These are phyloP conservation scores for Penicillium hordei DNA, from an alignment of 2,329 filamentous ascomycete genomes.

Conservation along the genomic window DNA sequence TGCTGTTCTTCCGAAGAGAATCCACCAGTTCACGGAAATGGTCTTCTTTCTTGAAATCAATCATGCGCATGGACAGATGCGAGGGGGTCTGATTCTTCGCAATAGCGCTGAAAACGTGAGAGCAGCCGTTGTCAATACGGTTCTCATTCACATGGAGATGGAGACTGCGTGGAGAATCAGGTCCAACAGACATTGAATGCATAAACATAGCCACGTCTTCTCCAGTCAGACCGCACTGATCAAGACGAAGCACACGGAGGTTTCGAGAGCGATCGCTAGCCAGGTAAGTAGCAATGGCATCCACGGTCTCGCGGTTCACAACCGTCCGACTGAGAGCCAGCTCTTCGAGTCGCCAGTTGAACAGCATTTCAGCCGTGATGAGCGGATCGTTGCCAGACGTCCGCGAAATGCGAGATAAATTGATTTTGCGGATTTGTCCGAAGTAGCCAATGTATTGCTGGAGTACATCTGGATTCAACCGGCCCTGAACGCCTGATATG, in stretches of 20 bases:
- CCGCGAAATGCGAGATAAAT: slow-evolving; percentile 64
- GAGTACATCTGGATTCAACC: slow-evolving; percentile 63
- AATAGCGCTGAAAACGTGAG: slow-evolving; percentile 46
- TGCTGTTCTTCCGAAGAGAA: slow-evolving; percentile 62
- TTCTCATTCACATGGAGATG: slow-evolving; percentile 68
- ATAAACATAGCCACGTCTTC: slow-evolving; percentile 65
- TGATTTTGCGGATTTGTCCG: slow-evolving; percentile 63
- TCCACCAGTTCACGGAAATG: slow-evolving; percentile 64
- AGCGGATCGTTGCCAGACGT: slow-evolving; percentile 64
- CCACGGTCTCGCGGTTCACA: slow-evolving; percentile 62
- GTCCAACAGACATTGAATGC: slow-evolving; percentile 58
- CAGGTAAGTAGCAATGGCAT: slow-evolving; percentile 65
- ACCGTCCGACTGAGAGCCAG: slow-evolving; percentile 63
- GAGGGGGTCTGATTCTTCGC: slow-evolving; percentile 58
- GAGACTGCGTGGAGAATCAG: slow-evolving; percentile 55
- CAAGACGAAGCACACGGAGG: slow-evolving; percentile 62
- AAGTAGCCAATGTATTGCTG: slow-evolving; percentile 67
- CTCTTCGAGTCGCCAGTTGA: slow-evolving; percentile 67
- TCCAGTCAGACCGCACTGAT: slow-evolving; percentile 66
- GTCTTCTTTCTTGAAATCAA: slow-evolving; percentile 66
- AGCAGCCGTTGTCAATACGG: slow-evolving; percentile 46
- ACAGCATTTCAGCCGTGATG: slow-evolving; percentile 64
- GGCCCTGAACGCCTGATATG: slow-evolving; percentile 65
- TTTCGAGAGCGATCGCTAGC: slow-evolving; percentile 59
- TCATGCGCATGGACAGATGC: slow-evolving; percentile 64